Evolutionary conservation across 2,329 filamentous ascomycete species (phyloP).

Genomic region (Penicillium sp.): DNA sequence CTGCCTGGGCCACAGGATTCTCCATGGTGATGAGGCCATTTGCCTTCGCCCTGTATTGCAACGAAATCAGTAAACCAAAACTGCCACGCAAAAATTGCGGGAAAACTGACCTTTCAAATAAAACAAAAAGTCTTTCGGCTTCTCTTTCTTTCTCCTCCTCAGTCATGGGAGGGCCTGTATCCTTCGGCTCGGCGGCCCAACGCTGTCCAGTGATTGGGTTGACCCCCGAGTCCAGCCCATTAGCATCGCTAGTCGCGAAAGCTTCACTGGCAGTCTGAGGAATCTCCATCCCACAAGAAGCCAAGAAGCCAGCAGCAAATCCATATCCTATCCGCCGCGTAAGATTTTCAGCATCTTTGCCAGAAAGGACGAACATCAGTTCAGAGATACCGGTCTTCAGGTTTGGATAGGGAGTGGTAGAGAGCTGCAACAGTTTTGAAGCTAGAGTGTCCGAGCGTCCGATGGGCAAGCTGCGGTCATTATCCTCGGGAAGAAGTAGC

Average conservation of each 20-base stretch:
- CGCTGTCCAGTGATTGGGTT: slow-evolving; percentile 91
- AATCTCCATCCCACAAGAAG: slow-evolving; percentile 80
- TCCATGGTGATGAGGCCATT: slow-evolving; percentile 79
- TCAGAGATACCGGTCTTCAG: slow-evolving; percentile 76
- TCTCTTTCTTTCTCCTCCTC: slow-evolving; percentile 90
- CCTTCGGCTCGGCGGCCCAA: slow-evolving; percentile 68
- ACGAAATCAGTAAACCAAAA: slow-evolving; percentile 23
- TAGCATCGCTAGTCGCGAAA: slow-evolving; percentile 46
- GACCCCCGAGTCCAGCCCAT: slow-evolving; percentile 49
- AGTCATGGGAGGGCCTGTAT: slow-evolving; percentile 75
- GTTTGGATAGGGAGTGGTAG: slow-evolving; percentile 74
- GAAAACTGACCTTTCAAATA: slow-evolving; percentile 75
- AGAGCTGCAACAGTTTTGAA: slow-evolving; percentile 76
- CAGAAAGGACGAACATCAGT: slow-evolving; percentile 86
- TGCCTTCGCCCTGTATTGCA: slow-evolving; percentile 63
- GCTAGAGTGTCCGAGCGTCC: slow-evolving; percentile 77
- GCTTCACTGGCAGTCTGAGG: slow-evolving; percentile 69
- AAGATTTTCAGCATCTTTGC: slow-evolving; percentile 77
- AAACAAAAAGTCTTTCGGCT: slow-evolving; percentile 84
- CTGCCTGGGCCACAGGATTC: slow-evolving; percentile 76
- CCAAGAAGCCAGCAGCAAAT: slow-evolving; percentile 87
- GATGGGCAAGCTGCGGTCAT: slow-evolving; percentile 77
- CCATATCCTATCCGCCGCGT: slow-evolving; percentile 94
- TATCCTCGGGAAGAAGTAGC: slow-evolving; percentile 74
- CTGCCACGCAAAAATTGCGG: neutral